Conservation (phyloP, 176 grass and related monocot genomes). For the Paspalum vaginatum region DNA sequence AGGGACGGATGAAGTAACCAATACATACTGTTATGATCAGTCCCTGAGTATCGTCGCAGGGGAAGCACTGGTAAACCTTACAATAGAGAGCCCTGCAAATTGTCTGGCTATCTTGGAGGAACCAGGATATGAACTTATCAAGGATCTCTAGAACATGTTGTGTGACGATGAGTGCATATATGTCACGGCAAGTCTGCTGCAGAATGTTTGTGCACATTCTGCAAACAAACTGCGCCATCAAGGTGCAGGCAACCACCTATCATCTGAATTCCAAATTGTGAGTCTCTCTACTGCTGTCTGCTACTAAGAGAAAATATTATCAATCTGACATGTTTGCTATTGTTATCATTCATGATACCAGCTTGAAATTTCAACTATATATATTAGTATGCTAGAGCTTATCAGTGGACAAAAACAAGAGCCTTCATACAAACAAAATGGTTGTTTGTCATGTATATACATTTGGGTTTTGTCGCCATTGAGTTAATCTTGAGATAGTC, state of each 20-base stretch:
- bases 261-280: not conserved
- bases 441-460: not conserved
- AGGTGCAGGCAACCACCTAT: not conserved
- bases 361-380: not conserved
- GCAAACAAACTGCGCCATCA: not conserved
- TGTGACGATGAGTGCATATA: not conserved
- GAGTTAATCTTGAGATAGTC: not conserved
- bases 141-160: not conserved
- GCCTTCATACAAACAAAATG: too few relatives aligned
- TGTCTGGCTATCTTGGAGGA: not conserved
- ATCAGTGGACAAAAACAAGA: not conserved
- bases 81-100: not conserved
- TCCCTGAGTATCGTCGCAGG: not conserved
- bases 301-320: not conserved
- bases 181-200: not conserved
- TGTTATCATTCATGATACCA: not conserved
- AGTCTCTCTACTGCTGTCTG: not conserved
- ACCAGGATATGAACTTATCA: not conserved
- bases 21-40: not conserved
- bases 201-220: not conserved
- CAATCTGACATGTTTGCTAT: not conserved
- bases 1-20: not conserved
- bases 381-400: not conserved
- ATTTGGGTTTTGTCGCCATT: not conserved
- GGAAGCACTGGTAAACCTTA: slow-evolving; percentile 12